These are phyloP conservation scores for Mucor velutinosus DNA, from an alignment of 371 early-diverging fungal genomes.

Conservation along the genomic window DNA sequence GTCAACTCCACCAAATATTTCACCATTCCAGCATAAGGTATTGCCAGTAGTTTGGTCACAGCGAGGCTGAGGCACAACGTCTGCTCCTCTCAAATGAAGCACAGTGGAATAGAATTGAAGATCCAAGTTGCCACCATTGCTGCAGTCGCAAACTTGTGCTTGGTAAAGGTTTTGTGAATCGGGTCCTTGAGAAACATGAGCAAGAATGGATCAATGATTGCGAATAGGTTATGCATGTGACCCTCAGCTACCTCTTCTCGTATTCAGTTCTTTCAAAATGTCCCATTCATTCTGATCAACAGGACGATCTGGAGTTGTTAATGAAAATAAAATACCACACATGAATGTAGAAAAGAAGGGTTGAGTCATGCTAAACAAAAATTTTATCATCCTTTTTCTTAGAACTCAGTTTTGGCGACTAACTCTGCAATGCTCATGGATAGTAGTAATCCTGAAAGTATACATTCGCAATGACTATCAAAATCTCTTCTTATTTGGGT, in stretches of 20 bases:
- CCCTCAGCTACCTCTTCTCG: constrained; percentile 44
- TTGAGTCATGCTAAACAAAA: background rate
- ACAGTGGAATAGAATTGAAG: constrained; percentile 69
- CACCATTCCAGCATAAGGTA: constrained; percentile 83
- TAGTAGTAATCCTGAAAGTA: too few relatives aligned
- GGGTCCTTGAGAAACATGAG: constrained; percentile 34
- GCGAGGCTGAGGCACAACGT: constrained; percentile 72
- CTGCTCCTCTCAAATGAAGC: constrained; percentile 77
- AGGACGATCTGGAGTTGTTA: constrained; percentile 13
- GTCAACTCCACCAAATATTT: constrained; percentile 74
- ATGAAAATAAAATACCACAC: constrained; percentile 52
- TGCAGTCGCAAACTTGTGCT: background rate
- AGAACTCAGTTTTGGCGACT: too few relatives aligned
- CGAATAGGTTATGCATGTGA: background rate
- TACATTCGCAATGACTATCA: too few relatives aligned
- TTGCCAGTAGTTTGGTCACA: constrained; percentile 43
- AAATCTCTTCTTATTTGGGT: too few relatives aligned
- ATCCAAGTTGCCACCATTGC: background rate
- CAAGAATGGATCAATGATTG: background rate
- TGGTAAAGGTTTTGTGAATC: constrained; percentile 39
- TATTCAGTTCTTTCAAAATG: constrained; percentile 43
- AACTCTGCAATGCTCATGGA: too few relatives aligned
- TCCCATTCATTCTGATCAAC: constrained; percentile 35
- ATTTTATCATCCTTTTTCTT: background rate
- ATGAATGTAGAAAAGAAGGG: constrained; percentile 14